Conservation (phyloP, 441 rosid genomes). For the Populus hybrid region DNA sequence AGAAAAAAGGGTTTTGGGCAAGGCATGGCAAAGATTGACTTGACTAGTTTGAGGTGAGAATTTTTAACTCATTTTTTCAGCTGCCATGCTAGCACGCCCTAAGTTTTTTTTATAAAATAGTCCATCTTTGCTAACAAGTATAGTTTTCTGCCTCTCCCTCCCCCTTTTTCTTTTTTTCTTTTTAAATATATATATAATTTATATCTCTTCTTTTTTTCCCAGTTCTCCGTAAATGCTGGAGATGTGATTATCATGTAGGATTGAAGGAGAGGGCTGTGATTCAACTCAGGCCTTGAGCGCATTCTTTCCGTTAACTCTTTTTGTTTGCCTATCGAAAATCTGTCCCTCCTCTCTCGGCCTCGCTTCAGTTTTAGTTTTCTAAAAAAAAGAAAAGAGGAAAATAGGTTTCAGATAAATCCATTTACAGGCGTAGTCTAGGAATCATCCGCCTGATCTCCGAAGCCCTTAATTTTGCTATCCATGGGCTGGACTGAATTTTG, state of each 20-base stretch:
- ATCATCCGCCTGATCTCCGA: not conserved
- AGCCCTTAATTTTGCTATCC: constrained; percentile 14
- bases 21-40: constrained; percentile 53
- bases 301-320: not conserved
- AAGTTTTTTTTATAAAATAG: not conserved
- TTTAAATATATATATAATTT: too few relatives aligned
- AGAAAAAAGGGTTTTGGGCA: constrained; percentile 71
- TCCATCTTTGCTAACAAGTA: not conserved
- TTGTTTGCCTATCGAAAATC: not conserved
- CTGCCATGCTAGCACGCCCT: not conserved
- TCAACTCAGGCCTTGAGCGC: not conserved
- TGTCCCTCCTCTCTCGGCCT: not conserved
- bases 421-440: not conserved
- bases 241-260: constrained; percentile 9
- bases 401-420: not conserved
- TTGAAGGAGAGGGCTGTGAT: constrained; percentile 11
- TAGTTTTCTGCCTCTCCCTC: not conserved
- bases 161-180: not conserved
- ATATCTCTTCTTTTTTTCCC: not conserved
- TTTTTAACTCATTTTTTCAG: not conserved
- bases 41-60: constrained; percentile 10
- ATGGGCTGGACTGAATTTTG: constrained; percentile 11
- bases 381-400: not conserved
- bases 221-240: constrained; percentile 8
- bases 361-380: not conserved